Evolutionary conservation across 2,329 filamentous ascomycete genomes (phyloP).

Genomic region (Calonectria pseudoreteaudii): DNA sequence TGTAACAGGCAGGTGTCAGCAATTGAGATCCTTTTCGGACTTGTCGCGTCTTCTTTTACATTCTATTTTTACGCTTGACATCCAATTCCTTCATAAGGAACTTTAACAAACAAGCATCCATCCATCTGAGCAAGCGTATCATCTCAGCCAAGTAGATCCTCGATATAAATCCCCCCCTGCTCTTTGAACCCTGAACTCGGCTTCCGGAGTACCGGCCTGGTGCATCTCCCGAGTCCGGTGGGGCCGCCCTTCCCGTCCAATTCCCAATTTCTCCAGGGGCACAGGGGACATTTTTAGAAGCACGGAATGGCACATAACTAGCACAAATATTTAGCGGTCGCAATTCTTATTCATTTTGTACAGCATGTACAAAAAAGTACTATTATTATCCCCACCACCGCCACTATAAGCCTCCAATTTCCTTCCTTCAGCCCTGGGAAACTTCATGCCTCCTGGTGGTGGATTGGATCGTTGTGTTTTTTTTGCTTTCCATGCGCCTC

Average conservation of each 20-base stretch:
- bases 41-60: neutral
- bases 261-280: neutral
- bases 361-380: constrained; percentile 16
- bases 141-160: neutral
- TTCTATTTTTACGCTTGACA: neutral
- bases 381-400: constrained; percentile 20
- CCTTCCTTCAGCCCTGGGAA: constrained; percentile 1
- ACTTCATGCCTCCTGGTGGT: constrained; percentile 1
- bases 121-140: neutral
- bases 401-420: neutral
- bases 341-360: constrained; percentile 12
- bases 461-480: constrained; percentile 3
- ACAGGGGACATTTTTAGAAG: neutral
- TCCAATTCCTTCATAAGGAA: neutral
- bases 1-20: neutral
- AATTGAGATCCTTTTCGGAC: neutral
- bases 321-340: neutral
- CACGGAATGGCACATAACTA: neutral
- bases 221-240: constrained; percentile 6
- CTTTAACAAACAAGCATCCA: neutral
- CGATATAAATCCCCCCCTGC: neutral
- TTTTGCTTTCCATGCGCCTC: constrained; percentile 19
- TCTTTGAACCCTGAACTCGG: neutral
- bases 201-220: neutral
- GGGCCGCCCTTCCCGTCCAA: constrained; percentile 4